Evolutionary conservation across 352 stramenopile genomes (phyloP), one percentile per base, ranked within the genome.

Genomic region (Elongisporangium undulatum): DNA sequence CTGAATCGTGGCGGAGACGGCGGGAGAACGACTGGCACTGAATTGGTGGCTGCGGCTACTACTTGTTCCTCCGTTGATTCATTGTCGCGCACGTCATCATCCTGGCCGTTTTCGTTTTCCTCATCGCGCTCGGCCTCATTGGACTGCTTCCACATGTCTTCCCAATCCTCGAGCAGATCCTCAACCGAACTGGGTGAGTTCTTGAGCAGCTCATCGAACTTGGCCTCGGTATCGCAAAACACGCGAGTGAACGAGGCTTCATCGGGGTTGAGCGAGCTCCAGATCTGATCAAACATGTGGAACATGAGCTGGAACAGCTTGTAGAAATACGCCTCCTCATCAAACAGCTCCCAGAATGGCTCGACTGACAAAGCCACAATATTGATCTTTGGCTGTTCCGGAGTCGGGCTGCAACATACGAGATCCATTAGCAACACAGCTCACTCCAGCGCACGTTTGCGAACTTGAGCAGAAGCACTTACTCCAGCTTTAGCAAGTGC

Each of bases 261-360:
- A 17, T 88, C 80, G n/a, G 75, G 67, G 21, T 75, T 65, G 24
- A 88, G 62, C 5, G 79, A 66, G 59, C 64, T 81, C 82, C 82
- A 94, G 17, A 90, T 66, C 53, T 88, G 69, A 39, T 93, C 79
- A 49, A 89, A 93, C 23, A 93, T 77, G 15, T 87, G 73, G 49
- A 91, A 82, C 71, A 89, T 83, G 34, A 90, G 68, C 56, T 74
- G 70, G 56, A 95, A 95, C 8, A 93, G 59, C 56, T 91, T 91
- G 56, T 79, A 68, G 54, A 95, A 93, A 59, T 87, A 90, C 34
- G 68, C 68, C 12, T 90, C 79, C 58, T 95, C 85, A 22, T 90
- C 79, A 64, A 95, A 89, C 9, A 95, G 61, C 49, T 93, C 72
- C 85, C 85, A 95, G 54, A 90, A 92, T 19, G 85, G 85, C 55